Evolutionary conservation across 768 basidiomycete genomes (phyloP).

Genomic region (Kondoa malvinella): DNA sequence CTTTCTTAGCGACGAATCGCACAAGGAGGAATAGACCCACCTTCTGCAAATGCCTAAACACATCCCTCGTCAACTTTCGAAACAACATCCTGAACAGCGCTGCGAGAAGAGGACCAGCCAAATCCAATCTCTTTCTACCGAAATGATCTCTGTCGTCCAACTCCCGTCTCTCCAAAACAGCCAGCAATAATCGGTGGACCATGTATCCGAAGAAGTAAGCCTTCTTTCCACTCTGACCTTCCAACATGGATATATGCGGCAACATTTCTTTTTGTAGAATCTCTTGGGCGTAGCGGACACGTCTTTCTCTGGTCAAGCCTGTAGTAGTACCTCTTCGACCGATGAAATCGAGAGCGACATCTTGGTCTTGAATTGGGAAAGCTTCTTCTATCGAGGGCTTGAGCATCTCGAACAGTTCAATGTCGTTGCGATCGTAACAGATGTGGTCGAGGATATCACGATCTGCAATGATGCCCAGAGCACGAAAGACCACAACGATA

Average conservation of each 20-base stretch:
- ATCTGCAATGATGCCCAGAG: conserved; percentile 90
- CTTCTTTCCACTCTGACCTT: conserved; percentile 92
- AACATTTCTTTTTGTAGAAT: conserved; percentile 98
- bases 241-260: conserved; percentile 87
- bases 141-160: conserved; percentile 99
- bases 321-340: conserved; percentile 93
- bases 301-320: conserved; percentile 74
- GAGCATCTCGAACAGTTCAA: conserved; percentile 91
- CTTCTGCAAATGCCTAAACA: conserved; percentile 93
- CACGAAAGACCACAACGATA: conserved; percentile 97
- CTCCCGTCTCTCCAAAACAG: conserved; percentile 82
- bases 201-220: conserved; percentile 99
- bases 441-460: conserved; percentile 96
- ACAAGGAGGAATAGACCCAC: conserved; percentile 40
- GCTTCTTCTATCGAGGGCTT: conserved; percentile 98
- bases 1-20: background rate
- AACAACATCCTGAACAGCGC: conserved; percentile 96
- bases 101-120: conserved; percentile 90
- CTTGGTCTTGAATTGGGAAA: conserved; percentile 87
- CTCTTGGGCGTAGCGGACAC: conserved; percentile 90
- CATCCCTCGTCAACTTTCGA: conserved; percentile 87
- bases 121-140: conserved; percentile 89
- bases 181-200: conserved; percentile 87
- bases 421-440: conserved; percentile 91
- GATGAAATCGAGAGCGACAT: conserved; percentile 83